Percentiles rank a stretch among this genome's conserved stretches.
phyloP scores from a whole-genome alignment of 2,329 filamentous ascomycete species.

The Diaporthe citri region DNA sequence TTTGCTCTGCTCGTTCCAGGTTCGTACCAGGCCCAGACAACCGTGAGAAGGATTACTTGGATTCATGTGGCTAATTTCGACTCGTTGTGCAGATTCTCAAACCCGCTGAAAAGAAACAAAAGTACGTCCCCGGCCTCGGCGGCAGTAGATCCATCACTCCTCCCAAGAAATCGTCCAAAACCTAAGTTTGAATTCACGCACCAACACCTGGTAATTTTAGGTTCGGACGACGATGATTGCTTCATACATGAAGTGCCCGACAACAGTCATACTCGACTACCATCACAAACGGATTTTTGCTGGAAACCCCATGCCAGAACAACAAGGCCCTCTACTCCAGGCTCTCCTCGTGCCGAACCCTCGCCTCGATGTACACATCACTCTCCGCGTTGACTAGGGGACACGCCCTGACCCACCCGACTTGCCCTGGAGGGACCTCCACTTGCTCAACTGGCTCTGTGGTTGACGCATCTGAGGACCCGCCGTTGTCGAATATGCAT shows the following conservation, averaged over 20 bases:
- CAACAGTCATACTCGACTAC: constrained; percentile 33
- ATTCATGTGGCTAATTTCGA: constrained; percentile 20
- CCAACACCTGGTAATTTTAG: constrained; percentile 81
- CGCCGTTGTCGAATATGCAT: constrained; percentile 35
- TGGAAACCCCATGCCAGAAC: constrained; percentile 36
- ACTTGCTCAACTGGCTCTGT: constrained; percentile 9
- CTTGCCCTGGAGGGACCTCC: background rate
- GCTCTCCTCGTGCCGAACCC: constrained; percentile 43
- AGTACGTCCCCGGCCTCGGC: constrained; percentile 89
- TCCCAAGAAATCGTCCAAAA: constrained; percentile 76
- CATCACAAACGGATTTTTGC: constrained; percentile 36
- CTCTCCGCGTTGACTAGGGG: constrained; percentile 43
- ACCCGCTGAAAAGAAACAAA: constrained; percentile 99
- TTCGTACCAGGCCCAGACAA: constrained; percentile 53
- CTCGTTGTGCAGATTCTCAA: constrained; percentile 83
- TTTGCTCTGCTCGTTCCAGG: constrained; percentile 98
- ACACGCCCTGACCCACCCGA: constrained; percentile 17
- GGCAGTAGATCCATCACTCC: constrained; percentile 75
- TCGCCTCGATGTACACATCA: constrained; percentile 41
- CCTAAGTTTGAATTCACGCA: constrained; percentile 77
- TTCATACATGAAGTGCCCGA: constrained; percentile 41
- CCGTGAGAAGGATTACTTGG: no score
- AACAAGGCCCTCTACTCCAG: constrained; percentile 32
- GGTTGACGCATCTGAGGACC: constrained; percentile 18
- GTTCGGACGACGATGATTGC: constrained; percentile 91